Evolutionary conservation across 306 rosid species (phyloP).

Genomic region (Trifolium pratense): DNA sequence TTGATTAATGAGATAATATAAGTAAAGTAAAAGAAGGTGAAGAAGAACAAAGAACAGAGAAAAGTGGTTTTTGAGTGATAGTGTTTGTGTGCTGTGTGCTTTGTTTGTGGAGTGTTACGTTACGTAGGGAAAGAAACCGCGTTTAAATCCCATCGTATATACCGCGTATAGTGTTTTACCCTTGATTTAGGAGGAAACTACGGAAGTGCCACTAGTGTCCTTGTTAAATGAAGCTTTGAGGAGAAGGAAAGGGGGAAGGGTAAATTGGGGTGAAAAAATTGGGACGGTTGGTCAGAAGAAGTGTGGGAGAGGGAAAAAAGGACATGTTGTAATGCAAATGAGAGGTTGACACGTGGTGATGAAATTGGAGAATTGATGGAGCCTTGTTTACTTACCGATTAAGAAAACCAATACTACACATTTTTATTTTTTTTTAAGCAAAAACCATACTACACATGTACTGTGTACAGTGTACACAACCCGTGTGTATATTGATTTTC

Average conservation of each 20-base stretch:
- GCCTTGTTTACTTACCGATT: conserved; percentile 39
- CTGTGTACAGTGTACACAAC: no score
- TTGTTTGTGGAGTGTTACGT: background rate
- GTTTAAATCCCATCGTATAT: conserved; percentile 48
- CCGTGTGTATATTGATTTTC: background rate
- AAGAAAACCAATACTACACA: no score
- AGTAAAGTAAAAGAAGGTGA: background rate
- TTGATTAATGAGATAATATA: background rate
- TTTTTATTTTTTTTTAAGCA: no score
- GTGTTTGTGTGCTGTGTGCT: background rate
- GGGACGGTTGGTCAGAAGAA: background rate
- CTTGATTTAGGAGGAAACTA: background rate
- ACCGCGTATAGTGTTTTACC: conserved; percentile 48
- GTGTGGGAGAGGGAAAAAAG: background rate
- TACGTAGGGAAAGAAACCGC: conserved; percentile 38
- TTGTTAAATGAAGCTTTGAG: background rate
- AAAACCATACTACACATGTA: conserved; percentile 28
- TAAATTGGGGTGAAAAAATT: background rate
- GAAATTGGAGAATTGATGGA: background rate
- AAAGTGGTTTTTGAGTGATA: background rate
- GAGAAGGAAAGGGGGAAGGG: conserved; percentile 6
- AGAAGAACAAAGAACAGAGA: background rate
- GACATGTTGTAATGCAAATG: conserved; percentile 40
- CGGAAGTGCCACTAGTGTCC: background rate
- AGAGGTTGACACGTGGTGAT: conserved; percentile 24